These are phyloP conservation scores for Diplodia corticola DNA, from an alignment of 2,329 filamentous ascomycete genomes.

Conservation along the genomic window DNA sequence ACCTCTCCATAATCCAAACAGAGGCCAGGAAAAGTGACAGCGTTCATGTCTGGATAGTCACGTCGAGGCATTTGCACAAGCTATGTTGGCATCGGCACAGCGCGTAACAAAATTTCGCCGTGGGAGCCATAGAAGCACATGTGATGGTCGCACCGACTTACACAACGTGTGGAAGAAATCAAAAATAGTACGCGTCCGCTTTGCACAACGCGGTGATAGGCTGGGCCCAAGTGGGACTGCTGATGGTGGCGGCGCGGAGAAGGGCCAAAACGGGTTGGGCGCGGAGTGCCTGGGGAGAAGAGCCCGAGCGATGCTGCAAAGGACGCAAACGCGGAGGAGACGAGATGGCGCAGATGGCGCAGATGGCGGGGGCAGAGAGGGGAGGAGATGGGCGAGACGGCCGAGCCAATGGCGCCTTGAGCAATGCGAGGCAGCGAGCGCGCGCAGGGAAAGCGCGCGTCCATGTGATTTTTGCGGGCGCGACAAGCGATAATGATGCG, in stretches of 20 bases:
- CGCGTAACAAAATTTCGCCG: not conserved
- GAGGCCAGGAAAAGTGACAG: not conserved
- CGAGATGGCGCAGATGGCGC: too few relatives aligned
- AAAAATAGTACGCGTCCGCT: not conserved
- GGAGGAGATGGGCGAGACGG: not conserved
- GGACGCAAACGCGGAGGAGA: constrained; percentile 1
- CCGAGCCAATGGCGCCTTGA: not conserved
- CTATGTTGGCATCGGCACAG: too few relatives aligned
- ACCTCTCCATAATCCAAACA: not conserved
- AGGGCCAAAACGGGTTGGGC: not conserved
- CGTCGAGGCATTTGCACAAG: not conserved
- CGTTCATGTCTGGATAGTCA: not conserved
- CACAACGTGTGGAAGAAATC: not conserved
- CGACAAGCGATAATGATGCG: constrained; percentile 6
- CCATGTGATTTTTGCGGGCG: constrained; percentile 4
- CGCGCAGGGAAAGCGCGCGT: constrained; percentile 1
- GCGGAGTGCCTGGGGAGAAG: not conserved
- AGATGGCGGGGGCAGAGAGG: not conserved
- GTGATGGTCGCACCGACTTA: not conserved
- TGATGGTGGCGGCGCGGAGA: constrained; percentile 6
- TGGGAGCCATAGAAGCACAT: not conserved
- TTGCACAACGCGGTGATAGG: not conserved
- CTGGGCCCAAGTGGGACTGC: not conserved
- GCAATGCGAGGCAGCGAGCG: not conserved
- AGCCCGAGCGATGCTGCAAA: not conserved